A percentile compares a stretch with the other conserved stretches of the same genome.
Conservation (phyloP, 2,329 filamentous ascomycete species). For the Aureobasidium sp. region DNA sequence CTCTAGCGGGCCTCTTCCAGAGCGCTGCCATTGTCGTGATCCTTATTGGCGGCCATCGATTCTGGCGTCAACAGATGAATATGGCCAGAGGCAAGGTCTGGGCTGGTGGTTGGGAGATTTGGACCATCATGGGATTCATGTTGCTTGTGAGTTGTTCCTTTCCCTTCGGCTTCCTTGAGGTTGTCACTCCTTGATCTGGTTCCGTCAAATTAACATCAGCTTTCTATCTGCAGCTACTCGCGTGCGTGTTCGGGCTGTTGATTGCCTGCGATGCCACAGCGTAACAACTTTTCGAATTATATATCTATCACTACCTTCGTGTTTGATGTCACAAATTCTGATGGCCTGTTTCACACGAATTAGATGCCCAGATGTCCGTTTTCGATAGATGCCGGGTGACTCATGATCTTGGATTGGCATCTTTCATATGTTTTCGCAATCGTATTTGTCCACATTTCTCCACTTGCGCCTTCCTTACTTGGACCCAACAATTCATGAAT, state of each 20-base stretch:
- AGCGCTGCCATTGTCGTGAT: constrained; percentile 43
- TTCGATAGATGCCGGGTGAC: neutral
- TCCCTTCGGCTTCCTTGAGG: constrained; percentile 14
- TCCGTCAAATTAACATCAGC: neutral
- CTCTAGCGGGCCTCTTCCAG: constrained; percentile 48
- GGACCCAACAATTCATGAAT: neutral
- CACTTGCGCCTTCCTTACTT: neutral
- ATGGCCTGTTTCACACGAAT: neutral
- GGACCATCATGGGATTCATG: constrained; percentile 40
- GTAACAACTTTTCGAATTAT: neutral
- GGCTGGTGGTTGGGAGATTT: constrained; percentile 54
- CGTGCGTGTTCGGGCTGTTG: constrained; percentile 21
- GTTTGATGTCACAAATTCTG: neutral
- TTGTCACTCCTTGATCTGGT: neutral
- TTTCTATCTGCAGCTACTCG: constrained; percentile 17
- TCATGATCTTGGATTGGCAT: neutral
- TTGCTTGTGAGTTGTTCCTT: constrained; percentile 39
- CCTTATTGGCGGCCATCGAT: constrained; percentile 50
- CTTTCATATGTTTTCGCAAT: neutral
- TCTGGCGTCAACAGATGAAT: constrained; percentile 55
- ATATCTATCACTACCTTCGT: neutral
- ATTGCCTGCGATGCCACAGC: constrained; percentile 18
- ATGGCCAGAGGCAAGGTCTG: constrained; percentile 52
- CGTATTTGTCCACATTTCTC: neutral
- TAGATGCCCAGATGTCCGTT: neutral